These are phyloP conservation scores for Salicornia ramosissima DNA, from an alignment of 148 eudicot genomes.

Conservation along the genomic window DNA sequence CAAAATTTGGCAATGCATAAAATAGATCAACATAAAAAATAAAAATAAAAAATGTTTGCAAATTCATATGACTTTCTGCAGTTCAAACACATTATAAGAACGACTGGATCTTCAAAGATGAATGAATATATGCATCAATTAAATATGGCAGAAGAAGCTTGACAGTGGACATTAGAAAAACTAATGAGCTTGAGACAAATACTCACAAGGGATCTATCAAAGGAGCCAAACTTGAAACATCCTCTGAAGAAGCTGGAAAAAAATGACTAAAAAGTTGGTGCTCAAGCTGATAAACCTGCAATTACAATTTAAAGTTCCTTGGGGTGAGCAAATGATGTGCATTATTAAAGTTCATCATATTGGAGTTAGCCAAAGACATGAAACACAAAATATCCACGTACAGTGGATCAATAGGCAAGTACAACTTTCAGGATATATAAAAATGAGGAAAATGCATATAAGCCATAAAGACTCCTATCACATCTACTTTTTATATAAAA, in stretches of 20 bases:
- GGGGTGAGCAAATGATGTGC: neutral
- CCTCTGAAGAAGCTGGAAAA: constrained; percentile 91
- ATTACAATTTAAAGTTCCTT: constrained; percentile 7
- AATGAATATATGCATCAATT: constrained; percentile 3
- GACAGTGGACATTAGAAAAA: neutral
- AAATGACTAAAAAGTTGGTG: constrained; percentile 95
- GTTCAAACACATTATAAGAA: neutral
- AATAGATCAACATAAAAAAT: neutral
- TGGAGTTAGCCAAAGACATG: neutral
- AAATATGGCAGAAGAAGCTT: neutral
- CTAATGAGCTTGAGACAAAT: constrained; percentile 12
- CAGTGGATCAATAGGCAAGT: too few relatives aligned
- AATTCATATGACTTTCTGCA: neutral
- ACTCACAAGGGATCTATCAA: constrained; percentile 94
- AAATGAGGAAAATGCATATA: too few relatives aligned
- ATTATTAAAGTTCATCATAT: neutral
- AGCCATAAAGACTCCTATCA: too few relatives aligned
- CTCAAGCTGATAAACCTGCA: constrained; percentile 95
- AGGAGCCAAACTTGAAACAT: constrained; percentile 87
- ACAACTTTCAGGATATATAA: too few relatives aligned
- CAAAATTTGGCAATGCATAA: neutral
- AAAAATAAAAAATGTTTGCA: neutral
- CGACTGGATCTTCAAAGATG: neutral
- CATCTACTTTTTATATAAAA: too few relatives aligned
- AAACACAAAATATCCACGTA: too few relatives aligned